Evolutionary conservation across 2,329 filamentous ascomycete genomes (phyloP).

Genomic region (Trichoderma hamatum): DNA sequence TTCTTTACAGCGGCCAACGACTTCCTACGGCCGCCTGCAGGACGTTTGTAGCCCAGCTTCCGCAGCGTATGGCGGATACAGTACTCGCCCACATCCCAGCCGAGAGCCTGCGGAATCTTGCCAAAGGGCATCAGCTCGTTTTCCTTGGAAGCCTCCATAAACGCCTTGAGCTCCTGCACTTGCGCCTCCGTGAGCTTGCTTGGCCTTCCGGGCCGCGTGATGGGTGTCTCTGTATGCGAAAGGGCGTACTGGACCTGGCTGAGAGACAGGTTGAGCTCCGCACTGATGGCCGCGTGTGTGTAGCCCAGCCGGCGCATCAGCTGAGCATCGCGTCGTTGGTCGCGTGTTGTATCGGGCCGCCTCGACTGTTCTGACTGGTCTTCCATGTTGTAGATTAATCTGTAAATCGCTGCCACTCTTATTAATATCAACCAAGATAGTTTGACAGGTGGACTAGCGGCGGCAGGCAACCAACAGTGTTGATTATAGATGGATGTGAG

Average conservation of each 20-base stretch:
- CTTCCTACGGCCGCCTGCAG: conserved; percentile 7
- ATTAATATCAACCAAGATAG: not conserved
- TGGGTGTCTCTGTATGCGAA: conserved; percentile 20
- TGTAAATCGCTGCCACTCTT: not conserved
- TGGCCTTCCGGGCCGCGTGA: not conserved
- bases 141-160: conserved; percentile 13
- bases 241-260: conserved; percentile 16
- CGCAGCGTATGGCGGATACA: conserved; percentile 19
- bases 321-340: conserved; percentile 18
- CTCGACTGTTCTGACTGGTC: not conserved
- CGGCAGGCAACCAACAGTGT: not conserved
- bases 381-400: not conserved
- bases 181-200: conserved; percentile 16
- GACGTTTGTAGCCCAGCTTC: conserved; percentile 8
- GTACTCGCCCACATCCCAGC: conserved; percentile 23
- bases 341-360: conserved; percentile 17
- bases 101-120: conserved; percentile 13
- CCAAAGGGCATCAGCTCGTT: conserved; percentile 15
- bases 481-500: not conserved
- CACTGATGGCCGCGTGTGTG: conserved; percentile 15
- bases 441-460: not conserved
- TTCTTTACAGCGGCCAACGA: not conserved
- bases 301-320: conserved; percentile 20
- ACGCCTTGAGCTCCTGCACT: conserved; percentile 11
- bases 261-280: conserved; percentile 12